Evolutionary conservation across 345 rosid genomes (phyloP), one percentile per base, ranked within the genome.

Genomic region (Physaria fendleri): DNA sequence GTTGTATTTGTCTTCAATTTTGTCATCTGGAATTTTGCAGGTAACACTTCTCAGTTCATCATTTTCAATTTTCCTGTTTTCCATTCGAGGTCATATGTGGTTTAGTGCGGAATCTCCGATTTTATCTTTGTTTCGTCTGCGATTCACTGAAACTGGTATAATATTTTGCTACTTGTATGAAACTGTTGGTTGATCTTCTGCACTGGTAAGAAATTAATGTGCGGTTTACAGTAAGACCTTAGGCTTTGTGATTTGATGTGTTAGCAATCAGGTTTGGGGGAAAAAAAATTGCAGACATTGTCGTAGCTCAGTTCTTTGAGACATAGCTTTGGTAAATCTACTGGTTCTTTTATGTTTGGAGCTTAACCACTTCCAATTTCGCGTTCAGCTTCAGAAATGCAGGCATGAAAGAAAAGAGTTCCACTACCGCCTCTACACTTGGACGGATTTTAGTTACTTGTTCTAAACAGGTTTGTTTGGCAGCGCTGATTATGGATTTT

Each of bases 371-470:
- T 42, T 56, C 4, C 32, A 65, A 1, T 24, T 33, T 17, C 45
- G 5, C 6, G 45, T 20, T 8, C 22, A 53, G 61, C 24, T 55
- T 39, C 74, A 77, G 85, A 20, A 50, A 28, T 44, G 80, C 61
- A 66, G 80, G 68, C 48, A 92, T 92, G 98, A 88, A 81, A 78
- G 97, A 88, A 61, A 92, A 75, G 66, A 84, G 74, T 42, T 57
- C 85, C 15, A 53, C 76, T 35, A 77, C 85, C 37, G 67, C 75
- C 24, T 82, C 95, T 22, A 57, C 76, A 44, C 84, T 88, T 23
- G 82, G 69, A 59, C 87, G 89, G 62, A 75, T 93, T 74, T 78
- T 88, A 74, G 77, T 71, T n/a, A 88, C 81, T 60, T 93, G 97
- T 74, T 64, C 90, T 39, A 77, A 78, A 0, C 92, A 85, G 98